Conservation (phyloP, 495 filamentous ascomycete species). For the Coniosporium apollinis region DNA sequence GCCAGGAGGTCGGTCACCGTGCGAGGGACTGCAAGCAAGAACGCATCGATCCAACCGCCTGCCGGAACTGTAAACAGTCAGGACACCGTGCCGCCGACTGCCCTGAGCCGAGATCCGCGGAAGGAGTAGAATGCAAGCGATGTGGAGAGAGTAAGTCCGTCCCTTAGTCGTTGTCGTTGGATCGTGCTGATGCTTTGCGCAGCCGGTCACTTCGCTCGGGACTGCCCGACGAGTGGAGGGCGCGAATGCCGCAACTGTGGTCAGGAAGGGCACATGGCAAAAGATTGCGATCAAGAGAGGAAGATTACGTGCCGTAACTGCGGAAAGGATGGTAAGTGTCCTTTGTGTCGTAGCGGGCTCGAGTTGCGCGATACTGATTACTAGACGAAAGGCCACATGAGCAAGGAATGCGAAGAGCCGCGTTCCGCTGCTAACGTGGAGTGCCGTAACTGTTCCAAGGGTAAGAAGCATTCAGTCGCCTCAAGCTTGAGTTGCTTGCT, state of each 20-base stretch:
- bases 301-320: constrained; percentile 13
- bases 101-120: constrained; percentile 52
- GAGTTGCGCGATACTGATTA: background rate
- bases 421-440: constrained; percentile 30
- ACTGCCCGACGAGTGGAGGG: constrained; percentile 48
- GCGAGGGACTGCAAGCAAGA: constrained; percentile 32
- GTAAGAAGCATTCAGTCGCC: constrained; percentile 44
- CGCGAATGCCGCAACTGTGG: constrained; percentile 48
- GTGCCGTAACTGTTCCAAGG: constrained; percentile 57
- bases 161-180: background rate
- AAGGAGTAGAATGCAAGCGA: constrained; percentile 61
- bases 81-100: constrained; percentile 47
- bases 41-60: constrained; percentile 26
- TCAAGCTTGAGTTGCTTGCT: constrained; percentile 52
- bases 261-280: constrained; percentile 10
- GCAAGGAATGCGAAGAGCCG: constrained; percentile 39
- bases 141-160: constrained; percentile 46
- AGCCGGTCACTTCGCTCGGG: constrained; percentile 72
- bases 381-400: constrained; percentile 28
- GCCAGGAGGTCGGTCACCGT: constrained; percentile 49
- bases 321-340: constrained; percentile 25
- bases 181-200: constrained; percentile 7
- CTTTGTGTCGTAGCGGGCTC: background rate
- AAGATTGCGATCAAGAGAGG: background rate
- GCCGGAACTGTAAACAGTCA: constrained; percentile 63